Percentiles rank a stretch among this genome's conserved stretches.
phyloP scores from a whole-genome alignment of 1,284 basidiomycete species.

The Taiwanofungus camphoratus region DNA sequence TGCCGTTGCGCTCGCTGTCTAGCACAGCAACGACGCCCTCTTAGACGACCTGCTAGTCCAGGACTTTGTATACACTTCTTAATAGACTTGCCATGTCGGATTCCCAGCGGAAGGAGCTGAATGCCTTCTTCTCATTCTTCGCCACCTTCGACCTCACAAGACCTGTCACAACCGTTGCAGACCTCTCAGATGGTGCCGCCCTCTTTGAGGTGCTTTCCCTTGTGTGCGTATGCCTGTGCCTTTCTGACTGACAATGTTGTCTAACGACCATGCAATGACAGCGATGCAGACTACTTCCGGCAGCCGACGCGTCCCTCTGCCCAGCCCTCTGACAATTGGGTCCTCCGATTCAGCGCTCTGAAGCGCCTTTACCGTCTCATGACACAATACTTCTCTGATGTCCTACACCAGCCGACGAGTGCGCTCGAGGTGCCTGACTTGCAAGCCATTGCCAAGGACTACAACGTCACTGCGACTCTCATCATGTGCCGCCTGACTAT shows the following conservation, averaged over 20 bases:
- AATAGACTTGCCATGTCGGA: slow-evolving; percentile 25
- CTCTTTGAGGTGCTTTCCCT: slow-evolving; percentile 67
- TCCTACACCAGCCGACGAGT: slow-evolving; percentile 68
- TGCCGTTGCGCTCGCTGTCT: slow-evolving; percentile 1
- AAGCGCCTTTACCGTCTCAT: slow-evolving; percentile 84
- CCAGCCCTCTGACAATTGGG: slow-evolving; percentile 81
- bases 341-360: slow-evolving; percentile 76
- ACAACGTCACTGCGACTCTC: slow-evolving; percentile 60
- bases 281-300: slow-evolving; percentile 77
- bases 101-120: slow-evolving; percentile 55
- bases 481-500: slow-evolving; percentile 82
- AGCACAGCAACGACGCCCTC: background rate
- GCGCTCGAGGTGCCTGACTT: slow-evolving; percentile 76
- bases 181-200: slow-evolving; percentile 71
- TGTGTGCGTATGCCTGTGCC: slow-evolving; percentile 40
- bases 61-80: background rate
- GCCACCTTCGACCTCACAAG: slow-evolving; percentile 63
- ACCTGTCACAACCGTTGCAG: slow-evolving; percentile 52
- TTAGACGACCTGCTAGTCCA: slow-evolving; percentile 1
- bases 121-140: slow-evolving; percentile 76
- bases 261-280: slow-evolving; percentile 27
- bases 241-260: slow-evolving; percentile 3
- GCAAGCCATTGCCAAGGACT: slow-evolving; percentile 76
- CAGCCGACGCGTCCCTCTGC: slow-evolving; percentile 48
- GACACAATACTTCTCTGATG: slow-evolving; percentile 81